Evolutionary conservation across 495 filamentous ascomycete genomes (phyloP), one percentile per base, ranked within the genome.

Genomic region (Penicillium salamii): DNA sequence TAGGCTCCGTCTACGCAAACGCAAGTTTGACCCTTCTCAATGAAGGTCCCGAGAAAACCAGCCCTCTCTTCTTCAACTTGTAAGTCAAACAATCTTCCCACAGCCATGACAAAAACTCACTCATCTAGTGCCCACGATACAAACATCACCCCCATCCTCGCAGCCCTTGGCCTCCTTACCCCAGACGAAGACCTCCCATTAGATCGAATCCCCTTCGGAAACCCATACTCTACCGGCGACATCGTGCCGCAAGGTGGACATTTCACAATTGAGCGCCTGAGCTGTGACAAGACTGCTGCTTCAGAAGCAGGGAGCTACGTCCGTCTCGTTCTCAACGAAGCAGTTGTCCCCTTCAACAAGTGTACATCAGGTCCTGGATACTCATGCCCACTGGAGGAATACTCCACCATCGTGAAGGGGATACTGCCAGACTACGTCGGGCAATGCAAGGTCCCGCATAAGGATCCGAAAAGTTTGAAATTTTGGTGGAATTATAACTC

Each of bases 1-100:
- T 81, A 60, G 78, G 78, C 5, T 72, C 71, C 63, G 62, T 81
- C 29, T 82, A 76, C 70, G 50, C 77, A 28, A 82, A 81, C 49
- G 75, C 78, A 15, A 77, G 69, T 5, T 61, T 70, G 31, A 70
- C 70, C 24, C 59, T 82, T 9, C 61, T 82, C 37, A 49, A 63
- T 7, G 52, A 77, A 44, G 78, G 78, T 11, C 74, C 73, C 0
- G 24, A 50, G 11, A 52, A 58, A 41, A 69, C 68, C 6, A 71
- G 72, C 1, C 54, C 69, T n/a, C 49, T 82, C 7, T 79, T 69
- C 53, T 75, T 79, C 48, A 79, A 70, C 59, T 82, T 82, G 77
- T 78, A 63, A 54, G 65, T 57, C 5, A 28, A 28, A 15, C n/a
- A 3, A 6, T 19, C 19, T 2, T 1, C 18, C 34, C 13, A 17